phyloP scores from a whole-genome alignment of 495 filamentous ascomycete species.

The Chlorociboria aeruginascens region DNA sequence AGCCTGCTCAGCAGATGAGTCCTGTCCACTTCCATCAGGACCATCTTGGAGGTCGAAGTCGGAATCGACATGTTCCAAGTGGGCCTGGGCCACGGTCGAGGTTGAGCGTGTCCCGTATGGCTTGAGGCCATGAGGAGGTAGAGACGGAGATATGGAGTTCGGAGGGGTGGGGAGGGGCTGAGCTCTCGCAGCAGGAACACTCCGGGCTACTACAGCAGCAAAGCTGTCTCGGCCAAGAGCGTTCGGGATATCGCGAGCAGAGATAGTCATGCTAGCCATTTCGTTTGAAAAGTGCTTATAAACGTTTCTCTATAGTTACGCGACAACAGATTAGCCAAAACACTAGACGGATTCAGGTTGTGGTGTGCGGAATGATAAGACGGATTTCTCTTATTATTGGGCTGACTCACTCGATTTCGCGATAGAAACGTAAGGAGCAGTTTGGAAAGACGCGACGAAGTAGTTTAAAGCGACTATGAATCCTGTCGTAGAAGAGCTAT shows the following conservation, averaged over 20 bases:
- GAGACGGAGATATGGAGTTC: constrained; percentile 86
- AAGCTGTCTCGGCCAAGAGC: constrained; percentile 30
- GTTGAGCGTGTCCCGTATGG: constrained; percentile 17
- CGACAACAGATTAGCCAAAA: constrained; percentile 29
- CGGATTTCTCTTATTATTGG: constrained; percentile 4
- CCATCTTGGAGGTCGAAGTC: constrained; percentile 76
- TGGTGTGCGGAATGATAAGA: constrained; percentile 4
- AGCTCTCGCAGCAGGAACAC: constrained; percentile 28
- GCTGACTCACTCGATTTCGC: constrained; percentile 23
- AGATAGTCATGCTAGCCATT: constrained; percentile 50
- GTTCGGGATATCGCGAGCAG: constrained; percentile 60
- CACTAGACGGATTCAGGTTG: constrained; percentile 22
- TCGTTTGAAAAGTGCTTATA: constrained; percentile 24
- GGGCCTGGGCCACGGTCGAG: constrained; percentile 27
- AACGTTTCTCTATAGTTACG: constrained; percentile 27
- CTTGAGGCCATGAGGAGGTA: constrained; percentile 70
- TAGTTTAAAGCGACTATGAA: constrained; percentile 15
- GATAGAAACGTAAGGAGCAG: constrained; percentile 21
- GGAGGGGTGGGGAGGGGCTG: constrained; percentile 78
- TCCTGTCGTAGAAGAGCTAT: constrained; percentile 14
- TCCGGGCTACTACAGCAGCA: constrained; percentile 20
- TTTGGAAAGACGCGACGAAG: constrained; percentile 18
- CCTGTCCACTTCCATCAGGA: constrained; percentile 13
- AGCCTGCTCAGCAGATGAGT: constrained; percentile 25
- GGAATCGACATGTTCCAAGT: constrained; percentile 64